Base-by-base conservation (phyloP, 768 basidiomycete genomes). In the Clavulina sp. region DNA sequence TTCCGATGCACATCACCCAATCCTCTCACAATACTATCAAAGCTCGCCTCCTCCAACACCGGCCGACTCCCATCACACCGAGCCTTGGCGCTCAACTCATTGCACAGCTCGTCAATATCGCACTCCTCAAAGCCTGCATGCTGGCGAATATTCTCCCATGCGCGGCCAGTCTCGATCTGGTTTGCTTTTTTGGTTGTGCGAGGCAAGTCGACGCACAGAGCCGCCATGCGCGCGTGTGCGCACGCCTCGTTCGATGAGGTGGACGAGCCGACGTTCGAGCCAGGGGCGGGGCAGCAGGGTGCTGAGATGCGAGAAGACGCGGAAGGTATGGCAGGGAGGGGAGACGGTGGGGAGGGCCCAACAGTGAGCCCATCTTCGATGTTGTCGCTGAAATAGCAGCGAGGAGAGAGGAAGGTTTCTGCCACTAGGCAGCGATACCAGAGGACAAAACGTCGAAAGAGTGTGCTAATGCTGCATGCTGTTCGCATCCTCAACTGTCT, bases 21-120 rank as follows among this genome's bases (percentile, higher is more conserved):
- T 24, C 13, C 9, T 9, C 24, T 13, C 9, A 46, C 43, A 24
- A 46, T 46, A 24, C 26, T 26, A 24, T 46, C 24, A 26, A 46
- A 46, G 9, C 13, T 13, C 9, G 13, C 13, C 43, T 16, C 43
- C 24, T 75, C 82, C 46, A 88, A 64, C 19, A 87, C 85, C 34
- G 86, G 81, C 66, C 83, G 84, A 26, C 77, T 77, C 33, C 86
- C 86, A 54, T 87, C 85, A 60, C 86, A 89, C 41, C 76, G 72
- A 46, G 86, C 86, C 67, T 89, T 88, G 60, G 65, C 73, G 43
- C 83, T 74, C 60, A 89, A 84, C 64, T 87, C 81, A 4, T 75
- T 59, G 61, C 86, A 89, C 23, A 89, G 68, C 46, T 81, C 73
- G 58, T 81, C 84, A 52, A 88, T 77, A 59, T 88, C 86, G 36